phyloP scores from a whole-genome alignment of 306 rosid species.

The Chamaecrista fasciculata region DNA sequence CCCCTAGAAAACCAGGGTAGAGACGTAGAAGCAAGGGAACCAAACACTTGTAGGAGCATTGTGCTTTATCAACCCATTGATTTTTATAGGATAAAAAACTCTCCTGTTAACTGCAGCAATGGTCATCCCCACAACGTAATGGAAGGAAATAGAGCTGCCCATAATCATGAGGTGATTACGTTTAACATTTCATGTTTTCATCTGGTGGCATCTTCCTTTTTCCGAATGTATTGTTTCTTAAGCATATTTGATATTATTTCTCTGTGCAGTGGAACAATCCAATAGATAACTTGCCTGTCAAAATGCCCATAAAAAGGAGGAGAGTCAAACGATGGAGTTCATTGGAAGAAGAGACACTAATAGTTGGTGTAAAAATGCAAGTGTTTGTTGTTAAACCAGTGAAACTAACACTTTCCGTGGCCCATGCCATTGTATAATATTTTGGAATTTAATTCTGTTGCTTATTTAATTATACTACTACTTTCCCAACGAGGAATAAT shows the following conservation, averaged over 20 bases:
- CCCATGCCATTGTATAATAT: too few relatives aligned
- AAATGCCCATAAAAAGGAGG: slow-evolving; percentile 42
- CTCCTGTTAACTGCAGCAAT: slow-evolving; percentile 31
- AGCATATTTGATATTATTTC: slow-evolving; percentile 1
- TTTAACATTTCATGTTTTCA: slow-evolving; percentile 15
- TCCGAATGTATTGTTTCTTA: slow-evolving; percentile 12
- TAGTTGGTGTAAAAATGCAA: slow-evolving; percentile 62
- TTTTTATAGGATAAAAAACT: slow-evolving; percentile 32
- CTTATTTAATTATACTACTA: background rate
- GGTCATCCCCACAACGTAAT: slow-evolving; percentile 44
- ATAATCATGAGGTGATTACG: slow-evolving; percentile 53
- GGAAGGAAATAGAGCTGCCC: slow-evolving; percentile 56
- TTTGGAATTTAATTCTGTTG: background rate
- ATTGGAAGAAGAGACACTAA: slow-evolving; percentile 70
- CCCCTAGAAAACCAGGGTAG: slow-evolving; percentile 36
- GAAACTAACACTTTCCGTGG: background rate
- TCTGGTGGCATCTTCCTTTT: slow-evolving; percentile 19
- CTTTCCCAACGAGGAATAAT: background rate
- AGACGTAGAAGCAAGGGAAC: slow-evolving; percentile 26
- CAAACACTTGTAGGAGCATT: slow-evolving; percentile 29
- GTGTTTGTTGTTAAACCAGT: slow-evolving; percentile 30
- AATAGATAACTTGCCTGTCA: slow-evolving; percentile 40
- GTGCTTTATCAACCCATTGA: slow-evolving; percentile 33
- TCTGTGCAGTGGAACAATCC: slow-evolving; percentile 75
- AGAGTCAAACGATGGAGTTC: slow-evolving; percentile 60